These are phyloP conservation scores for Auriscalpium orientale DNA, from an alignment of 768 basidiomycete species.

Conservation along the genomic window DNA sequence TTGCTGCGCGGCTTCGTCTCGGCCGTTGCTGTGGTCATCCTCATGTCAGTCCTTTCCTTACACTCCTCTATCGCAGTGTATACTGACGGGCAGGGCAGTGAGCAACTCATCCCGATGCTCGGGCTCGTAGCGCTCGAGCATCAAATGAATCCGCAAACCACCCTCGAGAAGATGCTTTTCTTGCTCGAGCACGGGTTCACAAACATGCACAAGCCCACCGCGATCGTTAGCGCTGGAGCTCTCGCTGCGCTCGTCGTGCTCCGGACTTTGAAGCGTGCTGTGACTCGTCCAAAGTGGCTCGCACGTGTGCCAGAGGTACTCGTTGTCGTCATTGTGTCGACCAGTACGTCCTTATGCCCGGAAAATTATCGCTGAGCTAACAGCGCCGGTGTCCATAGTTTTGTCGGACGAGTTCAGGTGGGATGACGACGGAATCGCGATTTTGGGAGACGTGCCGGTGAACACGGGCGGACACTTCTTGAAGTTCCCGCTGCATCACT, in stretches of 20 bases:
- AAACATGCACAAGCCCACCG: constrained; percentile 57
- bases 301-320: constrained; percentile 87
- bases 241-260: constrained; percentile 58
- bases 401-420: constrained; percentile 63
- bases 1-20: constrained; percentile 83
- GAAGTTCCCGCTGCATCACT: constrained; percentile 59
- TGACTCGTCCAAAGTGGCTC: constrained; percentile 48
- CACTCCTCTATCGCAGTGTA: neutral
- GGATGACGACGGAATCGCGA: constrained; percentile 73
- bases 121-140: constrained; percentile 58
- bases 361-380: too few species aligned
- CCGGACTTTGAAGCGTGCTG: constrained; percentile 48
- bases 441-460: constrained; percentile 73
- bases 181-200: constrained; percentile 50
- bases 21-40: constrained; percentile 79
- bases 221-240: constrained; percentile 66
- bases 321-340: constrained; percentile 76
- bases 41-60: constrained; percentile 46
- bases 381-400: constrained; percentile 24
- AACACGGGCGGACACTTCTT: constrained; percentile 56
- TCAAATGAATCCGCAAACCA: constrained; percentile 50
- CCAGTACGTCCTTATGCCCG: constrained; percentile 41
- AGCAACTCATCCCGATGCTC: constrained; percentile 87
- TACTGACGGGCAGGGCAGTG: constrained; percentile 33
- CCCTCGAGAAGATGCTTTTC: constrained; percentile 74